These are phyloP conservation scores for Colletotrichum endophyticum DNA, from an alignment of 2,329 filamentous ascomycete species.

Conservation along the genomic window DNA sequence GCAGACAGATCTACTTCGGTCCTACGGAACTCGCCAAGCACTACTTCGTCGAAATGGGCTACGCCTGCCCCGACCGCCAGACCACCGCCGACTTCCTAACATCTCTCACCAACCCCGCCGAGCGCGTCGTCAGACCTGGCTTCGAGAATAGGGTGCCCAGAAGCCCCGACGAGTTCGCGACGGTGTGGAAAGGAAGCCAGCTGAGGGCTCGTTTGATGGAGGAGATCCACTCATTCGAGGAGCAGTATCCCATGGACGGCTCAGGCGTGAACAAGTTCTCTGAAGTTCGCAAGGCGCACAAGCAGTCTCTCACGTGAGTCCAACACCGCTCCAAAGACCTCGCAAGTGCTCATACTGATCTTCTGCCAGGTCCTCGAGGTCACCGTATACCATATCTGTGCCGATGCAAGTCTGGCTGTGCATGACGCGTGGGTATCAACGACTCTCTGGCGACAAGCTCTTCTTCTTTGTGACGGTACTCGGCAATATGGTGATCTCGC, in stretches of 20 bases:
- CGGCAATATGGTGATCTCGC: constrained; percentile 22
- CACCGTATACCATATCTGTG: constrained; percentile 68
- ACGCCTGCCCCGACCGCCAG: constrained; percentile 55
- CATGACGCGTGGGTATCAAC: constrained; percentile 61
- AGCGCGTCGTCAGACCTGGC: constrained; percentile 36
- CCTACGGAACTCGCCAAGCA: constrained; percentile 23
- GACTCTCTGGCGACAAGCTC: constrained; percentile 62
- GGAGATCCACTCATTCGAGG: not conserved
- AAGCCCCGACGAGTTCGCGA: constrained; percentile 42
- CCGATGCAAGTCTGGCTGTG: constrained; percentile 61
- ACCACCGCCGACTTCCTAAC: constrained; percentile 78
- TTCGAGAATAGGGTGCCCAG: constrained; percentile 38
- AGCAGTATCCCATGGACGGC: constrained; percentile 6
- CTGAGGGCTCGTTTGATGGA: not conserved
- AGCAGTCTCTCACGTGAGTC: constrained; percentile 57
- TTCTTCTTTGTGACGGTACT: constrained; percentile 68
- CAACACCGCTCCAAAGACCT: accelerated
- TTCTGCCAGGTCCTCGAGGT: not conserved
- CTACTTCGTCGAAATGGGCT: constrained; percentile 50
- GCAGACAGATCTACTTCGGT: constrained; percentile 62
- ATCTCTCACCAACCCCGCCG: constrained; percentile 47
- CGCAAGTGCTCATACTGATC: not conserved
- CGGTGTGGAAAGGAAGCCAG: constrained; percentile 33
- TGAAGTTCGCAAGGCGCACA: not conserved
- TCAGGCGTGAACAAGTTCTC: not conserved